Base-by-base conservation (phyloP, 1,284 basidiomycete genomes). In the Somion occarium region DNA sequence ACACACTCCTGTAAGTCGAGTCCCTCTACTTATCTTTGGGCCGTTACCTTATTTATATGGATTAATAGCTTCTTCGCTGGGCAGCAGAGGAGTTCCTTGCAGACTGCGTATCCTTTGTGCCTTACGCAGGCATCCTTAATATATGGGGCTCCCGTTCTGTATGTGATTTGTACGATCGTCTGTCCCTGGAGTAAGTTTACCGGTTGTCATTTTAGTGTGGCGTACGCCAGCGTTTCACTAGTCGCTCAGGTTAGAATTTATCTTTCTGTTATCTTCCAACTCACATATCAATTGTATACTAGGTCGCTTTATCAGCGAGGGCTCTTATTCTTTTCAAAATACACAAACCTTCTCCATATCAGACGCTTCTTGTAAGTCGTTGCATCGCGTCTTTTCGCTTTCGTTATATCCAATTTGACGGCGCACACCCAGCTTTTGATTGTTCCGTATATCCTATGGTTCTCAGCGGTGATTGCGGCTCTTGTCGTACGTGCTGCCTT, bases 101-200 rank as follows among this genome's bases (percentile, higher is more conserved):
- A 50, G 15, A 57, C 59, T 2, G 25, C 48, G 2, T 61, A 51
- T 26, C 55, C 57, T 11, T 49, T 64, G 1, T 70, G 68, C 49
- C 53, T 68, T 7, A 56, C 65, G 13, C 68, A 70, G 44, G 64
- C 65, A 4, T 56, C 60, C 1, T 51, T 64, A 38, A 61, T 70
- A 13, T 70, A 70, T 51, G 60, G 65, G 11, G 64, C 67, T 12
- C 67, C 68, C 15, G 56, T 61, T 1, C 51, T 69, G 68, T 69
- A 49, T 43, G 66, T 62, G 30, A 7, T n/a, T n/a, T n/a, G n/a
- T n/a, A n/a, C n/a, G n/a, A n/a, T n/a, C n/a, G n/a, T n/a, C n/a
- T n/a, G n/a, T n/a, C n/a, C n/a, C n/a, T n/a, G n/a, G n/a, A n/a
- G n/a, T n/a, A 34, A 34, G 30, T 34, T 7, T 34, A 34, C 15